Conservation (phyloP, 805 yeast genomes). For the Candida schatavii region DNA sequence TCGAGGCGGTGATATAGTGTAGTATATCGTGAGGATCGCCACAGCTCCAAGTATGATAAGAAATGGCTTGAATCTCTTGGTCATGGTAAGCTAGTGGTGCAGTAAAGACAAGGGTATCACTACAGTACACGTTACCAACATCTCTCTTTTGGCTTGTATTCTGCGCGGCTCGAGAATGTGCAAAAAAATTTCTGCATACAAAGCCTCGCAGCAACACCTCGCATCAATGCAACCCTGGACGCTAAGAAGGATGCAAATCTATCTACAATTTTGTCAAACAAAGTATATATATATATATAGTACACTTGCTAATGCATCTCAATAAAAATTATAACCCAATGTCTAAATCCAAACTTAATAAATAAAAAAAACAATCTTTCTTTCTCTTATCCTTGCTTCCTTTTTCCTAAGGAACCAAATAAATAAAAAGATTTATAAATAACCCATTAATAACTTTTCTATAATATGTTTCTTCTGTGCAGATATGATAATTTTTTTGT, state of each 20-base stretch:
- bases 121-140: no score
- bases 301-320: conserved; percentile 25
- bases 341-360: conserved; percentile 36
- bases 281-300: conserved; percentile 12
- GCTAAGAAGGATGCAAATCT: neutral
- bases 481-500: conserved; percentile 2
- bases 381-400: neutral
- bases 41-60: neutral
- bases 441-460: conserved; percentile 23
- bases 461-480: conserved; percentile 13
- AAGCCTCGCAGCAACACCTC: no score
- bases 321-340: conserved; percentile 21
- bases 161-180: no score
- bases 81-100: no score
- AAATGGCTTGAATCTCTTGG: neutral
- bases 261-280: conserved; percentile 1
- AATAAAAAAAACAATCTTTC: conserved; percentile 12
- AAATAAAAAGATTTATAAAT: conserved; percentile 23
- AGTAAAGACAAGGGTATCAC: no score
- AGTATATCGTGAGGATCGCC: neutral
- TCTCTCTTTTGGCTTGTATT: no score
- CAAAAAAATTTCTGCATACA: no score
- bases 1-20: neutral
- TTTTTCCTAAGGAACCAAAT: conserved; percentile 10
- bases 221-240: no score